A percentile compares a stretch with the other conserved stretches of the same genome.
Conservation (phyloP, 345 rosid species). For the Sisymbrium irio region DNA sequence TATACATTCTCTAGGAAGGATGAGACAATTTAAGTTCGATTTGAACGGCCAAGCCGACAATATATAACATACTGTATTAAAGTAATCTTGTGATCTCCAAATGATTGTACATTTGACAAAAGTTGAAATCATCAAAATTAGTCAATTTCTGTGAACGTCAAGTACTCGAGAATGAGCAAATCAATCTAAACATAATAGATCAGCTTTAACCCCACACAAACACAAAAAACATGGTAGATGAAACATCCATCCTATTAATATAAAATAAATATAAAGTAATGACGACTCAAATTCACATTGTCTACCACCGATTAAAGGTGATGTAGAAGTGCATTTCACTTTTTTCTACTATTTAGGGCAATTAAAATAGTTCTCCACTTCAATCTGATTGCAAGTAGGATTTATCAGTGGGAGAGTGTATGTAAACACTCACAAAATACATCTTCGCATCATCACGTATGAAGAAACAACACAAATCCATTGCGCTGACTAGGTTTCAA, state of each 20-base stretch:
- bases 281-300: not conserved
- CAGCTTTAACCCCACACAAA: not conserved
- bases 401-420: conserved; percentile 3
- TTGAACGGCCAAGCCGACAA: conserved; percentile 8
- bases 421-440: conserved; percentile 1
- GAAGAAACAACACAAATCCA: not conserved
- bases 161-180: not conserved
- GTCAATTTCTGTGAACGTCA: conserved; percentile 4
- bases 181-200: not conserved
- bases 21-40: not conserved
- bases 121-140: not conserved
- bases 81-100: not conserved
- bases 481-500: not conserved
- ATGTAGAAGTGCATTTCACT: not conserved
- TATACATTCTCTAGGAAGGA: not conserved
- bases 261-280: not conserved
- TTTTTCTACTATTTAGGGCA: conserved; percentile 3
- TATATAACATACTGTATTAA: not conserved
- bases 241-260: not conserved
- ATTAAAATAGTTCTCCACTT: not conserved
- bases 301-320: conserved; percentile 18
- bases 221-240: not conserved
- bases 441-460: conserved; percentile 1
- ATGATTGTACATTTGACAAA: conserved; percentile 6
- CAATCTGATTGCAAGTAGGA: conserved; percentile 5